phyloP scores from a whole-genome alignment of 768 basidiomycete genomes.

The Termitomyces sp. region DNA sequence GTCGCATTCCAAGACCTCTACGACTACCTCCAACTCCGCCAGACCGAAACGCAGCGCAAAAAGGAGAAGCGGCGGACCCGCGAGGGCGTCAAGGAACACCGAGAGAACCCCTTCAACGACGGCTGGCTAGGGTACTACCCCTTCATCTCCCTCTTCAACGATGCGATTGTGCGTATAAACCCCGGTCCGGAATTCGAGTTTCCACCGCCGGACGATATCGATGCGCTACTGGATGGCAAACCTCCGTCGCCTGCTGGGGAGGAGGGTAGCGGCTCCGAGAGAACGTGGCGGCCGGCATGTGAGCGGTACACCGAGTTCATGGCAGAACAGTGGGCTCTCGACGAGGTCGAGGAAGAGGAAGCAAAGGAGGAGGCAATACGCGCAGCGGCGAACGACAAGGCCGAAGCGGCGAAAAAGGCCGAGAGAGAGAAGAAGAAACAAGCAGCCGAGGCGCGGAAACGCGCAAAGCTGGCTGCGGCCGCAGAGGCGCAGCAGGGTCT shows the following conservation, averaged over 20 bases:
- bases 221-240: constrained; percentile 43
- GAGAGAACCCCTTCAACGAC: constrained; percentile 87
- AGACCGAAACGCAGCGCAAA: constrained; percentile 53
- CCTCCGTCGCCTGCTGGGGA: not conserved
- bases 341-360: constrained; percentile 71
- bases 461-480: constrained; percentile 34
- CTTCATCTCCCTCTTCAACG: constrained; percentile 89
- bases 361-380: constrained; percentile 40
- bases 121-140: constrained; percentile 95
- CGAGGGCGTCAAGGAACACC: constrained; percentile 66
- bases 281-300: constrained; percentile 71
- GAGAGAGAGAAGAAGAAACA: constrained; percentile 43
- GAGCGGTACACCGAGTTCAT: constrained; percentile 86
- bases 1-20: constrained; percentile 84
- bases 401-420: constrained; percentile 43
- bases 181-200: constrained; percentile 84
- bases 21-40: constrained; percentile 81
- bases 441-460: constrained; percentile 47
- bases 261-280: constrained; percentile 22
- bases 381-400: constrained; percentile 31
- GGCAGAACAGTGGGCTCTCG: constrained; percentile 74
- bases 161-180: constrained; percentile 78
- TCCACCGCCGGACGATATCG: constrained; percentile 76
- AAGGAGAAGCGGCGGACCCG: constrained; percentile 60
- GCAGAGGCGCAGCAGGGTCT: constrained; percentile 15